phyloP scores from a whole-genome alignment of 139 green algal species.

The Raphidocelis subcapitata region DNA sequence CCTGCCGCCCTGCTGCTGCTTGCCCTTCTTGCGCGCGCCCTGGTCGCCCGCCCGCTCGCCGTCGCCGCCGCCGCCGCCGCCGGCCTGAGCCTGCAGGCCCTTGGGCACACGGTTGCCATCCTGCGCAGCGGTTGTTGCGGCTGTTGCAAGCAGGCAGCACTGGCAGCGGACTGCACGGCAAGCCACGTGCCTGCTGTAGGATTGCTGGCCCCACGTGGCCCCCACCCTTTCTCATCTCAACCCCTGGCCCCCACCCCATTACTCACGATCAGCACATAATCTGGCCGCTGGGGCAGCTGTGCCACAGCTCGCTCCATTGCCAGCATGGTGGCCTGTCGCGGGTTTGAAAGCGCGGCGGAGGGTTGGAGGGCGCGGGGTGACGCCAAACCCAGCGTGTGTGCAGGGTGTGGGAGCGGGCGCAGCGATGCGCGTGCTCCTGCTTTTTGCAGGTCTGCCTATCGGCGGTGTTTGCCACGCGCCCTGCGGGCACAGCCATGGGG shows the following conservation, averaged over 20 bases:
- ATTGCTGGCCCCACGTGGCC: slow-evolving; percentile 6
- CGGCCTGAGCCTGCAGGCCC: slow-evolving; percentile 15
- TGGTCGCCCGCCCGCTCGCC: too few relatives aligned
- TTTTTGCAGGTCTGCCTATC: slow-evolving; percentile 94
- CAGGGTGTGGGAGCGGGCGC: neutral
- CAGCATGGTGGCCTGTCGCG: slow-evolving; percentile 61
- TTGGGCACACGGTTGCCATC: slow-evolving; percentile 67
- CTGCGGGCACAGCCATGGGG: neutral
- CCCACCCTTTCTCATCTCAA: too few relatives aligned
- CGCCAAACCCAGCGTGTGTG: neutral
- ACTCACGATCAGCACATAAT: slow-evolving; percentile 79
- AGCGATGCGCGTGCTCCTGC: slow-evolving; percentile 43
- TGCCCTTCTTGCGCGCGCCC: too few relatives aligned
- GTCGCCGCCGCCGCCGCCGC: too few relatives aligned
- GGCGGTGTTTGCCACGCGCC: slow-evolving; percentile 58
- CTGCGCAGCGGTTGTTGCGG: slow-evolving; percentile 65
- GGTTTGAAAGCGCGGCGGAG: slow-evolving; percentile 24
- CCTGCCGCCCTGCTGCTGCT: too few relatives aligned
- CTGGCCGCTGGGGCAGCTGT: slow-evolving; percentile 31
- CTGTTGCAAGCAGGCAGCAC: slow-evolving; percentile 53
- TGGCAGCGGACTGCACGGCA: neutral
- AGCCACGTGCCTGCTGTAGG: slow-evolving; percentile 22
- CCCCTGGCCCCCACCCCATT: slow-evolving; percentile 64
- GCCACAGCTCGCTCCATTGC: slow-evolving; percentile 69
- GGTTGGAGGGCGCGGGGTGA: neutral